phyloP scores from a whole-genome alignment of 1,139 yeast species.

The Diutina siamensis region DNA sequence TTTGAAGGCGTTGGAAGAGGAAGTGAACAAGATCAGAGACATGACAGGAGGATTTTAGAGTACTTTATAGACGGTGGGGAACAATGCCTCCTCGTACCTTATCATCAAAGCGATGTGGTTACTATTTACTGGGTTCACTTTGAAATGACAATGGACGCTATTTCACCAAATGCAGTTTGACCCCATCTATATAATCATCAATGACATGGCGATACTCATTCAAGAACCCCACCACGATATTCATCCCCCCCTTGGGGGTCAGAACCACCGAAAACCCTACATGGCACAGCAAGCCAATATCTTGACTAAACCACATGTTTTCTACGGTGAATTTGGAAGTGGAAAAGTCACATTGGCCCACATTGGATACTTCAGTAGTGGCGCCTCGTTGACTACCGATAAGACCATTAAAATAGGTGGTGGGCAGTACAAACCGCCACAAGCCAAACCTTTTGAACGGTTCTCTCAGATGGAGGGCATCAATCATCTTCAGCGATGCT shows the following conservation, averaged over 20 bases:
- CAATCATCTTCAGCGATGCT: not conserved
- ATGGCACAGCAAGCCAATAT: not conserved
- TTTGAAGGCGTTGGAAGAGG: slow-evolving; percentile 50
- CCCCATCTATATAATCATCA: not conserved
- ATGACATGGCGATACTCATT: not conserved
- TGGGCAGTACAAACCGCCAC: not conserved
- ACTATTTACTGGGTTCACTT: too few species aligned
- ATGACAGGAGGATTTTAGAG: slow-evolving; percentile 37
- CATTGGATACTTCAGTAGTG: not conserved
- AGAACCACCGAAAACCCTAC: not conserved
- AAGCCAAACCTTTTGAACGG: not conserved
- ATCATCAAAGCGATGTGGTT: too few species aligned
- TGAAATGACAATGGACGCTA: too few species aligned
- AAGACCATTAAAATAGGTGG: not conserved
- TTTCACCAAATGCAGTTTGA: not conserved
- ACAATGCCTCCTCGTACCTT: too few species aligned
- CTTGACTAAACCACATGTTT: slow-evolving; percentile 4
- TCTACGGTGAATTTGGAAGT: not conserved
- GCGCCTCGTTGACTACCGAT: not conserved
- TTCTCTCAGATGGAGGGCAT: not conserved
- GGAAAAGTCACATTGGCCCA: not conserved
- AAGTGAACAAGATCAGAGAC: slow-evolving; percentile 43
- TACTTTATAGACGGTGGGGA: not conserved
- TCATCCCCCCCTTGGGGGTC: slow-evolving; percentile 3
- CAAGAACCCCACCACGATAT: not conserved